These are phyloP conservation scores for Phytophthora multivora DNA, from an alignment of 352 stramenopile species.

Conservation along the genomic window DNA sequence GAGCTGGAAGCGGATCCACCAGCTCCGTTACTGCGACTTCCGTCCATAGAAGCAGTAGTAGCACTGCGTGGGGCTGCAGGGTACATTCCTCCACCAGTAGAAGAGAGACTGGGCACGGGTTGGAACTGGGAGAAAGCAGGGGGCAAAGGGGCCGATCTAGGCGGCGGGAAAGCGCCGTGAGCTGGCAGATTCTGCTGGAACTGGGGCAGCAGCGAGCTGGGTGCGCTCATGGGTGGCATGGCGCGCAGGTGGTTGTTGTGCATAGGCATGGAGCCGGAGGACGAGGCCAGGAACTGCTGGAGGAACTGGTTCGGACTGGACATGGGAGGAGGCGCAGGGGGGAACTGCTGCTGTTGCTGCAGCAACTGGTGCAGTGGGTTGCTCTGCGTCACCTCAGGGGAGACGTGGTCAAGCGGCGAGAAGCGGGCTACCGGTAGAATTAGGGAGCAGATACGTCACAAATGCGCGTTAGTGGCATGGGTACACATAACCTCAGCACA, in stretches of 20 bases:
- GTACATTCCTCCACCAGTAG: slow-evolving; percentile 36
- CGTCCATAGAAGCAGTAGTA: slow-evolving; percentile 40
- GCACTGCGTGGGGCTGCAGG: slow-evolving; percentile 43
- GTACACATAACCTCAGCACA: slow-evolving; percentile 1
- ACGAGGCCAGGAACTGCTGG: slow-evolving; percentile 57
- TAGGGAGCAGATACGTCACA: slow-evolving; percentile 8
- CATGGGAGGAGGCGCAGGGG: slow-evolving; percentile 21
- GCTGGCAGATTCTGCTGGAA: slow-evolving; percentile 33
- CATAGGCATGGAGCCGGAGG: slow-evolving; percentile 34
- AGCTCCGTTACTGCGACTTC: slow-evolving; percentile 41
- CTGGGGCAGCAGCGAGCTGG: slow-evolving; percentile 30
- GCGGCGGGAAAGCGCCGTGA: slow-evolving; percentile 35
- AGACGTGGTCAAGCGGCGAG: slow-evolving; percentile 56
- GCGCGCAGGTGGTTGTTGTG: slow-evolving; percentile 35
- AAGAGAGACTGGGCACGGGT: slow-evolving; percentile 39
- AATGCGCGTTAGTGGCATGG: slow-evolving; percentile 7
- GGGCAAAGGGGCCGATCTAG: slow-evolving; percentile 27
- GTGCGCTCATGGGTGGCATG: slow-evolving; percentile 40
- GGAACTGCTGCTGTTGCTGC: slow-evolving; percentile 53
- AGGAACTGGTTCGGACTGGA: slow-evolving; percentile 55
- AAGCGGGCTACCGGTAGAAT: slow-evolving; percentile 39
- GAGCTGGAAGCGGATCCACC: slow-evolving; percentile 46
- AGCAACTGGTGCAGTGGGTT: slow-evolving; percentile 71
- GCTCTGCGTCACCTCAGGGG: slow-evolving; percentile 71
- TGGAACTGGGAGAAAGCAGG: slow-evolving; percentile 46